Base-by-base conservation (phyloP, 169 alveolate species). In the Cryptosporidium felis region DNA sequence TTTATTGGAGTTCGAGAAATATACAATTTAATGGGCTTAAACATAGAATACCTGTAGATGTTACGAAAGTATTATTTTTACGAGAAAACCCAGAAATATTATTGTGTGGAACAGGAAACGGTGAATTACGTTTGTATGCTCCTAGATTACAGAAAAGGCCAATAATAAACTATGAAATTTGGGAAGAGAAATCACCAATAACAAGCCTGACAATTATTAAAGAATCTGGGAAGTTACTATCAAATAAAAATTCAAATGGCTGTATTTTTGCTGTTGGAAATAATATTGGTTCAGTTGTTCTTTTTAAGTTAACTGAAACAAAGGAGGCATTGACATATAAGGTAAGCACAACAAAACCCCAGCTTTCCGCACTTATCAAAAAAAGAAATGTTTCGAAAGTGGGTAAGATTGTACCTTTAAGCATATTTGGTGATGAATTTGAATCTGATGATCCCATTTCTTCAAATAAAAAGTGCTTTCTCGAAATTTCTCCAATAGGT, bases 21-120 rank as follows among this genome's bases (percentile, higher is more conserved):
- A 21, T 74, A 18, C 49, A 36, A 12, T 12, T 23, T 38, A 74
- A 74, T 53, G 32, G 26, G 38, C 58, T 74, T 0, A 74, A 38
- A 18, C 67, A 74, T 32, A 42, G 85, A 40, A 26, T 74, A 40
- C 66, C 85, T 14, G 45, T 74, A 16, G 65, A 74, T 53, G 67
- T 74, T 51, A 51, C 47, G 6, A 53, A 41, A 34, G 9, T 74
- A 5, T 21, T 42, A 2, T 74, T 74, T 34, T n/a, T 74, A 18
- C 32, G 41, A 21, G 65, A 53, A 38, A n/a, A 53, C 28, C 60
- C 66, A 21, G 60, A 74, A 74, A 23, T 74, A 74, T 38, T 74
- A 51, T 58, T 74, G 38, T 74, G 62, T 16, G 85, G 85, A 53
- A 74, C 85, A 30, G 85, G 85, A 3, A 23, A 36, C 14, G 85